These are phyloP conservation scores for Rosellinia necatrix DNA, from an alignment of 2,329 filamentous ascomycete species.

Conservation along the genomic window DNA sequence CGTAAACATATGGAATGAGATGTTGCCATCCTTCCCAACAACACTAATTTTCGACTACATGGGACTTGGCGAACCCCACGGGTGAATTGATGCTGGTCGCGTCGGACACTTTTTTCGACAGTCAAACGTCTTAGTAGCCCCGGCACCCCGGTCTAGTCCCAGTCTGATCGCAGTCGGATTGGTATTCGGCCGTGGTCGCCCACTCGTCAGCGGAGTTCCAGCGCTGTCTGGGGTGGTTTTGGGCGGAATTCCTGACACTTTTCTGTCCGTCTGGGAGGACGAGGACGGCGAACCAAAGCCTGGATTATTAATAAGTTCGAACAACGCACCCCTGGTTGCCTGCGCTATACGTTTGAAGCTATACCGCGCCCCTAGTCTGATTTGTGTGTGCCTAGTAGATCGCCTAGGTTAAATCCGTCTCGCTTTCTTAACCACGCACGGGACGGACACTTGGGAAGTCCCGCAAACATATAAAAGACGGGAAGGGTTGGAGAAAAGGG, in stretches of 20 bases:
- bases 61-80: too few relatives aligned
- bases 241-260: slow-evolving; percentile 1
- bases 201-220: slow-evolving; percentile 11
- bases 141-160: too few relatives aligned
- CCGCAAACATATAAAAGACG: slow-evolving; percentile 12
- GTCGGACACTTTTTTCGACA: slow-evolving; percentile 23
- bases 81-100: slow-evolving; percentile 4
- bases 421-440: slow-evolving; percentile 10
- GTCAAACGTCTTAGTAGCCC: too few relatives aligned
- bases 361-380: too few relatives aligned
- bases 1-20: slow-evolving; percentile 4
- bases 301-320: slow-evolving; percentile 13
- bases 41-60: too few relatives aligned
- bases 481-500: background rate
- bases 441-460: slow-evolving; percentile 12
- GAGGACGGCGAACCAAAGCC: background rate
- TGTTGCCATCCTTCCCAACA: slow-evolving; percentile 15
- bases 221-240: background rate
- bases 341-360: too few relatives aligned
- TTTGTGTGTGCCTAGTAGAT: too few relatives aligned
- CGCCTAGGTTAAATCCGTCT: background rate
- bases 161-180: slow-evolving; percentile 6
- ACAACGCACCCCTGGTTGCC: too few relatives aligned
- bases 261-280: background rate
- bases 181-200: slow-evolving; percentile 12